Conservation (phyloP, 2,329 filamentous ascomycete genomes). For the Diaporthe nobilis region DNA sequence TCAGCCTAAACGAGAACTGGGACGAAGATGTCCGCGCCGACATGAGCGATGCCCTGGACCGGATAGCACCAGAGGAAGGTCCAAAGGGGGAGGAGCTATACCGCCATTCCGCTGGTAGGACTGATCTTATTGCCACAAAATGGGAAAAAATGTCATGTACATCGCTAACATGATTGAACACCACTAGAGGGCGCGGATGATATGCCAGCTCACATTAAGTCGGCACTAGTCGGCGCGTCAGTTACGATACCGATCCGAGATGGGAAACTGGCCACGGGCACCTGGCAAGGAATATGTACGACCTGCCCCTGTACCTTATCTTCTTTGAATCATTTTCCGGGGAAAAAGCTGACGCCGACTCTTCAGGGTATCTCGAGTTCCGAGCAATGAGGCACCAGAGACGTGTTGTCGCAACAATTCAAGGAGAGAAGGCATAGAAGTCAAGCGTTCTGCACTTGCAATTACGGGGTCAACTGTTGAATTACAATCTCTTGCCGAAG, state of each 20-base stretch:
- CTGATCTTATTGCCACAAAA: too few species aligned
- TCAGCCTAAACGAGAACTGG: constrained; percentile 94
- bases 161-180: constrained; percentile 5
- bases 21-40: constrained; percentile 87
- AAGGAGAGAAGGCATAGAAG: constrained; percentile 78
- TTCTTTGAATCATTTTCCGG: not conserved
- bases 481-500: not conserved
- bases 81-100: constrained; percentile 82
- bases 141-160: not conserved
- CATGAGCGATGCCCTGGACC: constrained; percentile 94
- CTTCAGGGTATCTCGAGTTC: constrained; percentile 85
- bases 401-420: constrained; percentile 91
- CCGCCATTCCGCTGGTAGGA: constrained; percentile 68
- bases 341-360: constrained; percentile 59
- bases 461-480: not conserved
- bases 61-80: constrained; percentile 85
- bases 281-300: constrained; percentile 81
- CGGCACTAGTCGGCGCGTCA: constrained; percentile 87
- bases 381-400: constrained; percentile 81
- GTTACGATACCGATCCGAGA: constrained; percentile 92
- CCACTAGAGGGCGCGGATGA: constrained; percentile 85
- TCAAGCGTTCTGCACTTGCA: not conserved
- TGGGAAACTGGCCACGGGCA: constrained; percentile 79
- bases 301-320: not conserved
- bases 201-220: constrained; percentile 97